Evolutionary conservation across 495 filamentous ascomycete species (phyloP).

Genomic region (Neurospora sp.): DNA sequence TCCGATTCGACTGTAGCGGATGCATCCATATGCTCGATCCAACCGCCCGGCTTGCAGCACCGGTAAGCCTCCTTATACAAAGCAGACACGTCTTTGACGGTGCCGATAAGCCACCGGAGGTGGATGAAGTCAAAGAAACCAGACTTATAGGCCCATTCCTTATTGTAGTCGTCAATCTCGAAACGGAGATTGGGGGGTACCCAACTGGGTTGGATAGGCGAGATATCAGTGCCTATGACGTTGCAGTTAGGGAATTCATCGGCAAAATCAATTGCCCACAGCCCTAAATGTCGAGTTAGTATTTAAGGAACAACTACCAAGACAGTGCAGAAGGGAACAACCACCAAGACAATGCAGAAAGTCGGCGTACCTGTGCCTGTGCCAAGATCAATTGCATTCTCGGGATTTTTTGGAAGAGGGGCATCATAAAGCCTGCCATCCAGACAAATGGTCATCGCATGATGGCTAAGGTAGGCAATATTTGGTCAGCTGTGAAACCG

Average conservation of each 20-base stretch:
- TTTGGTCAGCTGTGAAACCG: not conserved
- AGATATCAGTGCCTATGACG: constrained; percentile 50
- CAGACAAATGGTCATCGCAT: constrained; percentile 25
- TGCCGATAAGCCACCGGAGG: constrained; percentile 41
- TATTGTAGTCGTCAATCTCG: constrained; percentile 49
- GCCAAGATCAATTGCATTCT: constrained; percentile 50
- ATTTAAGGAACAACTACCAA: too few species aligned
- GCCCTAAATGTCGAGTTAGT: not conserved
- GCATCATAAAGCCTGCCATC: constrained; percentile 46
- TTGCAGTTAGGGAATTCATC: constrained; percentile 9
- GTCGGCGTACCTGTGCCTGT: constrained; percentile 28
- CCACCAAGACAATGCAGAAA: not conserved
- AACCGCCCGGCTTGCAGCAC: constrained; percentile 29
- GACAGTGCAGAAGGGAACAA: too few species aligned
- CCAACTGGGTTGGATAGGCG: constrained; percentile 46
- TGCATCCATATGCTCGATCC: constrained; percentile 16
- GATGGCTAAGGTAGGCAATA: not conserved
- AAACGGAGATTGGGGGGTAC: constrained; percentile 48
- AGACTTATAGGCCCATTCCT: constrained; percentile 35
- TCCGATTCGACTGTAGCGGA: not conserved
- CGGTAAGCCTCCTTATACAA: constrained; percentile 23
- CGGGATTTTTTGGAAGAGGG: constrained; percentile 34
- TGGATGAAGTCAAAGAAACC: constrained; percentile 47
- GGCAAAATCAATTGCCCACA: not conserved
- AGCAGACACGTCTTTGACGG: constrained; percentile 37